phyloP scores from a whole-genome alignment of 306 rosid genomes.

The Malus asiatica region DNA sequence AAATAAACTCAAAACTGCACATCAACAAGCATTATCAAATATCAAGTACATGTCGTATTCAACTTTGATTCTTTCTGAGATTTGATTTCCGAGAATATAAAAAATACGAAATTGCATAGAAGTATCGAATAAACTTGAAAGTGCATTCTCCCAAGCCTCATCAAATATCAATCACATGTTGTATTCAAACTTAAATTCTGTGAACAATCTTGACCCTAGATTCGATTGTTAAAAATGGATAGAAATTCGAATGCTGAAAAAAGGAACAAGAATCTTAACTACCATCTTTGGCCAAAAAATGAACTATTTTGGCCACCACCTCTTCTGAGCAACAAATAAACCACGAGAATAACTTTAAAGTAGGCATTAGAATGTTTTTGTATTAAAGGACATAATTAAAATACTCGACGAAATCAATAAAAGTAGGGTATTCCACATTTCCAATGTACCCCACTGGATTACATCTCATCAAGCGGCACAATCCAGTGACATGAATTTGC shows the following conservation, averaged over 20 bases:
- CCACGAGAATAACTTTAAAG: not conserved
- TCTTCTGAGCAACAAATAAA: conserved; percentile 3
- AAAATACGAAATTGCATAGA: not conserved
- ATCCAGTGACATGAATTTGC: not conserved
- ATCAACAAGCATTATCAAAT: not conserved
- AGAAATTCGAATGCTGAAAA: not conserved
- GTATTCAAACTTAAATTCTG: not conserved
- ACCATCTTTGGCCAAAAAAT: not conserved
- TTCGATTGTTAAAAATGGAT: not conserved
- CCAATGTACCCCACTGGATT: conserved; percentile 1
- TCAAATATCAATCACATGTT: not conserved
- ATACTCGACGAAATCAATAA: not conserved
- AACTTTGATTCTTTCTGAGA: not conserved
- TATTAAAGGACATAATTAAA: not conserved
- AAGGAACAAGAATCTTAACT: not conserved
- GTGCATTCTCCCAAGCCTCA: not conserved
- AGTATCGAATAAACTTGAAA: not conserved
- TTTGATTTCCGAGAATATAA: not conserved
- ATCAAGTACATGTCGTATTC: not conserved
- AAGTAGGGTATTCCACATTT: not conserved
- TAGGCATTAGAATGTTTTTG: conserved; percentile 1
- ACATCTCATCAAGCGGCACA: not conserved
- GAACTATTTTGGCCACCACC: not conserved
- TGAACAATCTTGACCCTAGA: not conserved
- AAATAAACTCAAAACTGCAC: not conserved